Conservation (phyloP, 106 monocot species). For the Platanthera guangdongensis region DNA sequence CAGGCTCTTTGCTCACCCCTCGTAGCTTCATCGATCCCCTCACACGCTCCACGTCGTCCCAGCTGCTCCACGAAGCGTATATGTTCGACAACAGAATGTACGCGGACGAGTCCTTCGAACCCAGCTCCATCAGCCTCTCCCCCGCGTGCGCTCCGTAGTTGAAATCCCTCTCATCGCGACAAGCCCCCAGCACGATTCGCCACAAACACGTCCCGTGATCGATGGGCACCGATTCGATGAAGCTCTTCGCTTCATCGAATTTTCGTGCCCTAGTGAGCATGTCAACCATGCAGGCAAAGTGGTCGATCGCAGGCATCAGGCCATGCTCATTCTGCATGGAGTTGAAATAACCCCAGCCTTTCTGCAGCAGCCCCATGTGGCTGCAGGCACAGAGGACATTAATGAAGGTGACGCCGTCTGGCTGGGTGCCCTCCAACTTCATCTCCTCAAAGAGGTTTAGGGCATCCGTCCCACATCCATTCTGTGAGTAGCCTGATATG, state of each 20-base stretch:
- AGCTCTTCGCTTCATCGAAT: conserved; percentile 42
- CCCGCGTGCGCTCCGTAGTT: conserved; percentile 59
- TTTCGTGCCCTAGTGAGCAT: conserved; percentile 44
- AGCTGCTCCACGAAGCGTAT: conserved; percentile 43
- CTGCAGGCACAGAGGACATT: conserved; percentile 58
- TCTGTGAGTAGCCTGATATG: conserved; percentile 64
- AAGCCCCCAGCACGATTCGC: conserved; percentile 67
- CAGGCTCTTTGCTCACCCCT: conserved; percentile 60
- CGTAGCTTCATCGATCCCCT: conserved; percentile 44
- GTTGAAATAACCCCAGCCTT: conserved; percentile 55
- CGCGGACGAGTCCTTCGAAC: conserved; percentile 47
- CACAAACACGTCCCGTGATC: conserved; percentile 44
- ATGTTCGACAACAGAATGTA: conserved; percentile 57
- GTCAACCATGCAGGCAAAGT: conserved; percentile 77
- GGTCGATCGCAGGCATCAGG: conserved; percentile 39
- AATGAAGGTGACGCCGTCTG: conserved; percentile 55
- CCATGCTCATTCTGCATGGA: conserved; percentile 38
- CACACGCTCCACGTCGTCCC: conserved; percentile 52
- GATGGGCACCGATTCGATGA: conserved; percentile 44
- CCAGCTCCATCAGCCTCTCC: conserved; percentile 53
- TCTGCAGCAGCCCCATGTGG: conserved; percentile 62
- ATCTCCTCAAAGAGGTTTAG: conserved; percentile 58
- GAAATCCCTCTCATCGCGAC: conserved; percentile 25
- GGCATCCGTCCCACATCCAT: conserved; percentile 40
- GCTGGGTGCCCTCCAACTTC: conserved; percentile 25